Percentiles rank a stretch among this genome's conserved stretches.
phyloP scores from a whole-genome alignment of 305 asterid genomes.

The Fraxinus floribunda region DNA sequence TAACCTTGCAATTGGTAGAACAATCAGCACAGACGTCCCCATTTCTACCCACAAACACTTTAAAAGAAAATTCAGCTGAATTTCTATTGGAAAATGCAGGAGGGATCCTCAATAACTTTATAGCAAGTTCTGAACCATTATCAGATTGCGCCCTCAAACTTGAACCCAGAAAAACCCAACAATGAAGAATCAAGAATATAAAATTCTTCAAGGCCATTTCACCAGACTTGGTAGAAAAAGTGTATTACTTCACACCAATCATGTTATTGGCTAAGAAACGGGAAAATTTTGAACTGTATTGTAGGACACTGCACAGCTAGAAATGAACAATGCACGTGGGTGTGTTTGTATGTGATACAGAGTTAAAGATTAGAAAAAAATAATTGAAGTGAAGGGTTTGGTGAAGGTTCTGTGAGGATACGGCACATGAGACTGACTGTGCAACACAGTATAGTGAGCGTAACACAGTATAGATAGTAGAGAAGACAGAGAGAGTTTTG shows the following conservation, averaged over 20 bases:
- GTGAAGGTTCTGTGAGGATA: conserved; percentile 43
- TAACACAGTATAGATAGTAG: conserved; percentile 32
- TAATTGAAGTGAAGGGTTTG: conserved; percentile 25
- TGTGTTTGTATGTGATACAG: conserved; percentile 18
- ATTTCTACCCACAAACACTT: conserved; percentile 45
- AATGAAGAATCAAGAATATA: conserved; percentile 40
- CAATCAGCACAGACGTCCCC: conserved; percentile 48
- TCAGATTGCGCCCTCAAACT: conserved; percentile 32
- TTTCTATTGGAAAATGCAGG: conserved; percentile 52
- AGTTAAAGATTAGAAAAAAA: conserved; percentile 12
- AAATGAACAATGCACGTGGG: background rate
- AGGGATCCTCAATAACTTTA: conserved; percentile 67
- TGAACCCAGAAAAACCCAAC: conserved; percentile 39
- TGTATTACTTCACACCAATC: background rate
- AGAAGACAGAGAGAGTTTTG: conserved; percentile 18
- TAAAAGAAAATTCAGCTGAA: conserved; percentile 59
- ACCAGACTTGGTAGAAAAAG: background rate
- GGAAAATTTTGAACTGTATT: background rate
- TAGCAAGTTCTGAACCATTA: conserved; percentile 38
- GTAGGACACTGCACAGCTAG: conserved; percentile 1
- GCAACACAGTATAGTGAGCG: conserved; percentile 30
- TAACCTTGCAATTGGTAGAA: conserved; percentile 76
- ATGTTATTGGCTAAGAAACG: background rate
- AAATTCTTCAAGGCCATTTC: conserved; percentile 40
- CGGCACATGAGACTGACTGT: conserved; percentile 67